Conservation (phyloP, 2,329 filamentous ascomycete genomes). For the Cucurbitaria berberidis region DNA sequence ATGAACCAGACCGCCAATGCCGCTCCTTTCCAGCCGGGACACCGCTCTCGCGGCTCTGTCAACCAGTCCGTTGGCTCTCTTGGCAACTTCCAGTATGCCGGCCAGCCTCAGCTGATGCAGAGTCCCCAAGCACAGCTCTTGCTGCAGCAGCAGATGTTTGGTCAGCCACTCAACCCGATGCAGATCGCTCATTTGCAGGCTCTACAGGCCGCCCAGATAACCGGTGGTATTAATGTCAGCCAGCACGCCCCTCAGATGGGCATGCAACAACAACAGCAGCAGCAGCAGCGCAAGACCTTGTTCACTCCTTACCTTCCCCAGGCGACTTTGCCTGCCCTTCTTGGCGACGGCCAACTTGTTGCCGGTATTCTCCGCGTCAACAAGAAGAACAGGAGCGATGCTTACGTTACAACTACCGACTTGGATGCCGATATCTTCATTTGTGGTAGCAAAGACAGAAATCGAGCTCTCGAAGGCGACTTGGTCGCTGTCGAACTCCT, state of each 20-base stretch:
- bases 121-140: slow-evolving; percentile 82
- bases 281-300: slow-evolving; percentile 95
- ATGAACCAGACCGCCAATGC: slow-evolving; percentile 74
- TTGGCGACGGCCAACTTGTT: slow-evolving; percentile 91
- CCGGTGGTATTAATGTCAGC: slow-evolving; percentile 70
- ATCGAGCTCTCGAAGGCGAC: slow-evolving; percentile 94
- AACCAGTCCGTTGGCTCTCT: slow-evolving; percentile 82
- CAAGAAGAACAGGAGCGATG: slow-evolving; percentile 99
- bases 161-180: slow-evolving; percentile 85
- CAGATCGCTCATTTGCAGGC: slow-evolving; percentile 91
- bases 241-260: slow-evolving; percentile 73
- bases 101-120: slow-evolving; percentile 86
- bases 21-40: slow-evolving; percentile 86
- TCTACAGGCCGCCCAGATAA: slow-evolving; percentile 86
- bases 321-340: slow-evolving; percentile 86
- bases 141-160: slow-evolving; percentile 83
- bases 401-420: slow-evolving; percentile 93
- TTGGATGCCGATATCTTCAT: slow-evolving; percentile 99
- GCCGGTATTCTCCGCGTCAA: slow-evolving; percentile 97
- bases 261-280: slow-evolving; percentile 79
- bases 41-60: slow-evolving; percentile 83
- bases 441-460: slow-evolving; percentile 98
- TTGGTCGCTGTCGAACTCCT: slow-evolving; percentile 94
- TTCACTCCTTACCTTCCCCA: slow-evolving; percentile 98
- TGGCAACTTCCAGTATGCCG: slow-evolving; percentile 86